Percentiles rank a stretch among this genome's conserved stretches.
Evolutionary conservation across 192 early-diverging fungal genomes (phyloP).

Genomic region (Paraglomus occultum): DNA sequence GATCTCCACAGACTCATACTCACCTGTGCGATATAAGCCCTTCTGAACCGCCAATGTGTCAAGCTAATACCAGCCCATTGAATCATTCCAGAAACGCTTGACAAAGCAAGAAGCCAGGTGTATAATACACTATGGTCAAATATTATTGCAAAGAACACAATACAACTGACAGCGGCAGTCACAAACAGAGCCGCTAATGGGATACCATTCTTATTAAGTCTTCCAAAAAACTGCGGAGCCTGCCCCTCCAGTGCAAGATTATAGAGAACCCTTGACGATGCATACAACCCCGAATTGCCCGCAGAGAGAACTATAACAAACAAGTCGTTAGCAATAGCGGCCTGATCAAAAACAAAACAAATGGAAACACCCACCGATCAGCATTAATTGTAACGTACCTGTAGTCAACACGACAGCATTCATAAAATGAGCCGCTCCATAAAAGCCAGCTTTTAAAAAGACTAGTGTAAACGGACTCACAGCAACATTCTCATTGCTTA

Average conservation of each 20-base stretch:
- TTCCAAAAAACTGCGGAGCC: slow-evolving; percentile 57
- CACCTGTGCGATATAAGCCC: slow-evolving; percentile 73
- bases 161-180: slow-evolving; percentile 53
- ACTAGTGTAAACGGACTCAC: slow-evolving; percentile 68
- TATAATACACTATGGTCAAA: slow-evolving; percentile 61
- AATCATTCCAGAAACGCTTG: slow-evolving; percentile 77
- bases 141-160: slow-evolving; percentile 58
- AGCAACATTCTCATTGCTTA: slow-evolving; percentile 41
- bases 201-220: slow-evolving; percentile 53
- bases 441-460: slow-evolving; percentile 54
- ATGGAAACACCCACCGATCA: no score
- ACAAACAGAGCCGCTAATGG: slow-evolving; percentile 56
- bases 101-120: slow-evolving; percentile 62
- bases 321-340: not conserved
- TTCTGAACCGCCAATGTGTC: slow-evolving; percentile 84
- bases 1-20: slow-evolving; percentile 47
- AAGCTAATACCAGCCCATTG: slow-evolving; percentile 86
- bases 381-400: not conserved
- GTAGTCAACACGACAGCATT: slow-evolving; percentile 72
- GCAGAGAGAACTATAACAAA: slow-evolving; percentile 58
- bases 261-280: slow-evolving; percentile 62
- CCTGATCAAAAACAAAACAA: no score
- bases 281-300: slow-evolving; percentile 74
- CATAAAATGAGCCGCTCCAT: slow-evolving; percentile 59
- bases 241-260: slow-evolving; percentile 60